Conservation (phyloP, 2,329 filamentous ascomycete species). For the Graphilbum sp. region DNA sequence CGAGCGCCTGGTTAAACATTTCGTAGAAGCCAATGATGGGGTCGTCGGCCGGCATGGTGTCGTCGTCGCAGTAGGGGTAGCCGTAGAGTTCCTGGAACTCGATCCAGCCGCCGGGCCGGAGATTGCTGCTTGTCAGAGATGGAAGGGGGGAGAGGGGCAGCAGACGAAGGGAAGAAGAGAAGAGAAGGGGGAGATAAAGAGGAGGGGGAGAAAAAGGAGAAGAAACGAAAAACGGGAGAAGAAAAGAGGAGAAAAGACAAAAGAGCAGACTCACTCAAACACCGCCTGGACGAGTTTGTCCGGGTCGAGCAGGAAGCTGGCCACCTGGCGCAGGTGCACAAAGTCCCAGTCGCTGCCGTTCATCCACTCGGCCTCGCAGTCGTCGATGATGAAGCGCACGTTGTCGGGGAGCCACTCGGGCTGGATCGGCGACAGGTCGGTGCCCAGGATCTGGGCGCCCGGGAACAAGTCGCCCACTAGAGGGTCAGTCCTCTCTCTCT, state of each 20-base stretch:
- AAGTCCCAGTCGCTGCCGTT: slow-evolving; percentile 37
- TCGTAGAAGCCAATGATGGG: slow-evolving; percentile 17
- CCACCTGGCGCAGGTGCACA: slow-evolving; percentile 34
- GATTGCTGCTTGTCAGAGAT: slow-evolving; percentile 15
- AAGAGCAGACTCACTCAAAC: slow-evolving; percentile 15
- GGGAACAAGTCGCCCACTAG: slow-evolving; percentile 23
- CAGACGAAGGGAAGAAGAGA: neutral
- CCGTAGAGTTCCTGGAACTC: slow-evolving; percentile 30
- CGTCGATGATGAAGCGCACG: slow-evolving; percentile 45
- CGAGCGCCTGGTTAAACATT: slow-evolving; percentile 13
- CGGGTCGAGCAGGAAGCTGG: slow-evolving; percentile 32
- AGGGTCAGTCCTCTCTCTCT: slow-evolving; percentile 1
- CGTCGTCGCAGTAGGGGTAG: slow-evolving; percentile 25
- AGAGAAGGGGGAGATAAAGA: neutral
- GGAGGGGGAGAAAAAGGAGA: neutral
- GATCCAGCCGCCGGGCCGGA: slow-evolving; percentile 31
- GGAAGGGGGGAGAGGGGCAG: neutral
- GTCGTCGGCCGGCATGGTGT: slow-evolving; percentile 24
- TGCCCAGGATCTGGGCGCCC: slow-evolving; percentile 22
- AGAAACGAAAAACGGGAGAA: neutral
- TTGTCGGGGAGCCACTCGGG: slow-evolving; percentile 38
- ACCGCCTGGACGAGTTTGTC: slow-evolving; percentile 25
- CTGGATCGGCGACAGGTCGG: slow-evolving; percentile 29
- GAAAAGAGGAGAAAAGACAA: neutral
- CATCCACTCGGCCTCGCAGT: slow-evolving; percentile 42